Percentiles rank a stretch among this genome's conserved stretches.
phyloP scores from a whole-genome alignment of 257 asterid species.

The Solanum ahanhuiri region DNA sequence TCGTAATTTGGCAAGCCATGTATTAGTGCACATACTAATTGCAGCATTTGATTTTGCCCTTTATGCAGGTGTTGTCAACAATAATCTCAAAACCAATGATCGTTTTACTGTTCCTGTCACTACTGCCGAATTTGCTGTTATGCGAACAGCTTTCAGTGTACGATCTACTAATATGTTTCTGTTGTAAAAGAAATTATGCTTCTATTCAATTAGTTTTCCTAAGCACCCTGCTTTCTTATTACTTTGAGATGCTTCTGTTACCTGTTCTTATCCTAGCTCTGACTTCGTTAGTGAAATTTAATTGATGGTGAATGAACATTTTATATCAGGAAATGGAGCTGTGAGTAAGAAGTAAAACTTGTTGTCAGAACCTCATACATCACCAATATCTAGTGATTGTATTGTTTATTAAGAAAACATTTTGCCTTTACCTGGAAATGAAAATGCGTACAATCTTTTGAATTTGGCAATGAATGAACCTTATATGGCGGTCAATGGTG shows the following conservation, averaged over 20 bases:
- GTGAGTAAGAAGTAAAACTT: background rate
- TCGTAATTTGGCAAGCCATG: background rate
- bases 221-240: background rate
- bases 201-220: background rate
- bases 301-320: background rate
- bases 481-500: background rate
- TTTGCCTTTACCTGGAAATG: background rate
- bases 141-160: slow-evolving; percentile 84
- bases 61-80: slow-evolving; percentile 73
- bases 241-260: background rate
- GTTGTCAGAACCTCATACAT: background rate
- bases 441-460: background rate
- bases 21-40: background rate
- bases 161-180: slow-evolving; percentile 5
- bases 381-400: background rate
- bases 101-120: slow-evolving; percentile 83
- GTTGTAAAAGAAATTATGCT: background rate
- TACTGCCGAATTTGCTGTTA: slow-evolving; percentile 81
- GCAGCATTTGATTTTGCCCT: background rate
- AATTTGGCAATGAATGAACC: background rate
- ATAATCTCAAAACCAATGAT: slow-evolving; percentile 49
- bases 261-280: background rate
- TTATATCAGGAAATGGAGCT: background rate
- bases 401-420: background rate
- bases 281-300: background rate